Conservation (phyloP, 1,284 basidiomycete species). For the Naganishia albida region DNA sequence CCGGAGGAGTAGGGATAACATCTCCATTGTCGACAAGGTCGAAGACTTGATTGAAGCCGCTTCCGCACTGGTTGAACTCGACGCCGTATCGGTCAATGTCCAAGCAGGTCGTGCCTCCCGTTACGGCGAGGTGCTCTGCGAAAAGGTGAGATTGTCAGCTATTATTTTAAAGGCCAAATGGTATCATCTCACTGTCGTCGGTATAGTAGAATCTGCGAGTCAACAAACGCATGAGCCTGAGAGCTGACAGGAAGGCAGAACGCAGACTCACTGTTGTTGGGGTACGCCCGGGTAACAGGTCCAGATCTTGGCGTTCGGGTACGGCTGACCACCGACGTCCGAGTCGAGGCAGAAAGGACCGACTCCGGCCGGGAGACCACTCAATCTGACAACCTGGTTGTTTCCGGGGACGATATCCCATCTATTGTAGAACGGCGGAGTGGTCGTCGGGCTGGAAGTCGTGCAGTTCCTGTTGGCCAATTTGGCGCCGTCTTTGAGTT, state of each 20-base stretch:
- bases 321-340: slow-evolving; percentile 18
- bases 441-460: not conserved
- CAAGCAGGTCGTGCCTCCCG: slow-evolving; percentile 4
- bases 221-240: not conserved
- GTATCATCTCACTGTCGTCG: not conserved
- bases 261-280: not conserved
- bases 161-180: not conserved
- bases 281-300: slow-evolving; percentile 1
- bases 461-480: slow-evolving; percentile 19
- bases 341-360: slow-evolving; percentile 35
- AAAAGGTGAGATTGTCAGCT: not conserved
- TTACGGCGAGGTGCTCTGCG: slow-evolving; percentile 14
- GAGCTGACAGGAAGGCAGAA: not conserved
- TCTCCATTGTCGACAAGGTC: too few species aligned
- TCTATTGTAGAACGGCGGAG: slow-evolving; percentile 7
- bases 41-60: too few species aligned
- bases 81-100: slow-evolving; percentile 14
- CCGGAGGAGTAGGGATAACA: too few species aligned
- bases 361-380: slow-evolving; percentile 18
- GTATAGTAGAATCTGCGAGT: slow-evolving; percentile 1
- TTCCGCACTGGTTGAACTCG: not conserved
- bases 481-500: slow-evolving; percentile 13
- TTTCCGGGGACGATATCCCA: slow-evolving; percentile 28
- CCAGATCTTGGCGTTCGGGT: not conserved
- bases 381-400: slow-evolving; percentile 19